Evolutionary conservation across 768 basidiomycete genomes (phyloP).

Genomic region (Boletus coccyginus): DNA sequence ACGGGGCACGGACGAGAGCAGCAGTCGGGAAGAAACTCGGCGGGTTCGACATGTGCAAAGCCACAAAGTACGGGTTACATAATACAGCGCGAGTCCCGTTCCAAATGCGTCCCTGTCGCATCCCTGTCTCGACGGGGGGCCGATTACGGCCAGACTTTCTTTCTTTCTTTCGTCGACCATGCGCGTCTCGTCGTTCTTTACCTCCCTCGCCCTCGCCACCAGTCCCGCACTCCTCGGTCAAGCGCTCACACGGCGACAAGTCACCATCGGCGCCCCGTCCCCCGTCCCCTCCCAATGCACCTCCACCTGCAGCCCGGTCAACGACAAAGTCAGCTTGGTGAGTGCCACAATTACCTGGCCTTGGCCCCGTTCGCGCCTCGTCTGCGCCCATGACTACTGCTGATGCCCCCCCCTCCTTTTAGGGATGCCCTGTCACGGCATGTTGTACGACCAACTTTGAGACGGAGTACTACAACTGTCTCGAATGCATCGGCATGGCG

Average conservation of each 20-base stretch:
- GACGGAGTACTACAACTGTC: conserved; percentile 39
- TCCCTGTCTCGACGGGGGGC: too few relatives aligned
- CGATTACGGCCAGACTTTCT: too few relatives aligned
- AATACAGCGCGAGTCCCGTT: conserved; percentile 2
- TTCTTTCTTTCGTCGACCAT: conserved; percentile 9
- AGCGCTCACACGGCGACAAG: conserved; percentile 13
- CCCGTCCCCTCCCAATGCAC: conserved; percentile 24
- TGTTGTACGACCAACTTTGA: conserved; percentile 44
- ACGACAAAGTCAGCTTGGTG: conserved; percentile 23
- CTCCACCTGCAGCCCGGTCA: conserved; percentile 22
- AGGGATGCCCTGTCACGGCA: conserved; percentile 28
- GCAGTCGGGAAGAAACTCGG: conserved; percentile 44
- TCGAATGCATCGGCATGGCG: conserved; percentile 36
- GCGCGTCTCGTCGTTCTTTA: not conserved
- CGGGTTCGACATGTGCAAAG: conserved; percentile 26
- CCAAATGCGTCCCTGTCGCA: not conserved
- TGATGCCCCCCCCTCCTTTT: not conserved
- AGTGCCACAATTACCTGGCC: too few relatives aligned
- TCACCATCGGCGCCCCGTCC: conserved; percentile 8
- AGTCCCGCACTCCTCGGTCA: conserved; percentile 3
- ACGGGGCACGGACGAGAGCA: conserved; percentile 26
- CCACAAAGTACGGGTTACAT: conserved; percentile 12
- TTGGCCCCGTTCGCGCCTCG: too few relatives aligned
- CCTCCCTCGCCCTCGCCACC: not conserved
- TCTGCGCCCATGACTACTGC: not conserved